Evolutionary conservation across 108 stramenopile species (phyloP), one percentile per base, ranked within the genome.

Genomic region (Fistulifera pelliculosa): DNA sequence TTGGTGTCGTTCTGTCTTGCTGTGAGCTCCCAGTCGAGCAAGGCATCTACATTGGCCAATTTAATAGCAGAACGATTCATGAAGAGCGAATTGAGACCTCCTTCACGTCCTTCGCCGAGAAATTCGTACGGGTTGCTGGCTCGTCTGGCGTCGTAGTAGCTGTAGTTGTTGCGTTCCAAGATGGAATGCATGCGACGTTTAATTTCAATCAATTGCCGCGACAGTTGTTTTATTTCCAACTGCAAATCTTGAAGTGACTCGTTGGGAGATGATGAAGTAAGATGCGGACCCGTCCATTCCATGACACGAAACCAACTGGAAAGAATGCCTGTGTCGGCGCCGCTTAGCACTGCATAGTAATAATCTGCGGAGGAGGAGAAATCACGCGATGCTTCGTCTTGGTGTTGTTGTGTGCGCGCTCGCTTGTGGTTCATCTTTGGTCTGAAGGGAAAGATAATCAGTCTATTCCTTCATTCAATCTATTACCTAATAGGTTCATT

Each of bases 21-120:
- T 18, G 70, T 70, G 15, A 93, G 58, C 16, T 16, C 4, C 56
- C 87, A 87, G 15, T 63, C 71, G 31, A 87, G 40, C 16, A 81
- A 26, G 1, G 80, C 74, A 64, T 93, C 85, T 19, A 93, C 69
- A 62, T 87, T 93, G 47, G 83, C 80, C 19, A 93, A 54, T 58
- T 93, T 93, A 44, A 89, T 72, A 8, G 92, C 92, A 14, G 87
- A 75, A 52, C 92, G 81, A 76, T 74, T 73, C 52, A 70, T 56
- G 48, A 75, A 65, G 45, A 79, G 57, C 11, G 27, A n/a, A 18
- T 77, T 73, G 35, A 71, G 54, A 3, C 71, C 76, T 27, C 56
- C 56, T n/a, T 47, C 43, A 42, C 47, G 61, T 7, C 62, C 54
- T 41, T 68, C 62, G 14, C 87, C 87, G 14, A 92, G 59, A 24